Conservation (phyloP, 345 rosid genomes). For the Tarenaya hassleriana region DNA sequence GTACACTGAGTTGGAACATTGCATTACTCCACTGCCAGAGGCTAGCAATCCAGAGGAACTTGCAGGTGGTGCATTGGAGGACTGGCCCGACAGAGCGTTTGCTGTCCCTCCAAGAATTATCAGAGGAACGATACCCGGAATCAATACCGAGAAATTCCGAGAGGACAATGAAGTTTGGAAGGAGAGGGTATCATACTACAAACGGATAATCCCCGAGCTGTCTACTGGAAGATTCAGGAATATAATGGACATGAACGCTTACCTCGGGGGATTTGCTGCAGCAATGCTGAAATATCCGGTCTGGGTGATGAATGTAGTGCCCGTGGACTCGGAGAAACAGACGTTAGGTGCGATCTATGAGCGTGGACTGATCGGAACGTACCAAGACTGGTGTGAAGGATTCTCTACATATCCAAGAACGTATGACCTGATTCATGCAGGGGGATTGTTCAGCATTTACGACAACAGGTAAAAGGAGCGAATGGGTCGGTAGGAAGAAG, state of each 20-base stretch:
- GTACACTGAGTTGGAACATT: slow-evolving; percentile 74
- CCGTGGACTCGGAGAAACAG: slow-evolving; percentile 56
- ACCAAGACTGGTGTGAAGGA: slow-evolving; percentile 98
- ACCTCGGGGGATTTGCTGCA: slow-evolving; percentile 88
- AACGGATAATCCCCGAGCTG: slow-evolving; percentile 44
- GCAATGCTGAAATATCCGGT: slow-evolving; percentile 59
- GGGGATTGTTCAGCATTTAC: slow-evolving; percentile 72
- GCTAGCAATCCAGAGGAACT: slow-evolving; percentile 58
- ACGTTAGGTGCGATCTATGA: slow-evolving; percentile 76
- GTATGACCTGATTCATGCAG: slow-evolving; percentile 87
- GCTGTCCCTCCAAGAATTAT: slow-evolving; percentile 77
- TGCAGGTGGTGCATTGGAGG: slow-evolving; percentile 75
- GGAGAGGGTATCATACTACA: slow-evolving; percentile 59
- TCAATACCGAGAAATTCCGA: slow-evolving; percentile 50
- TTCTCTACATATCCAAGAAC: slow-evolving; percentile 97
- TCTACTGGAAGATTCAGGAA: slow-evolving; percentile 71
- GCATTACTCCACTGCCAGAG: slow-evolving; percentile 76
- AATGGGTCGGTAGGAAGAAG: no score
- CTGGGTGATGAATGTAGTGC: slow-evolving; percentile 97
- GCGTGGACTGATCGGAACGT: slow-evolving; percentile 79
- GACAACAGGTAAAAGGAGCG: slow-evolving; percentile 76
- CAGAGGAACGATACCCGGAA: slow-evolving; percentile 59
- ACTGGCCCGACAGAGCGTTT: slow-evolving; percentile 84
- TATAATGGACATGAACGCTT: slow-evolving; percentile 93
- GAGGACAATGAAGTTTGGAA: slow-evolving; percentile 83